phyloP scores from a whole-genome alignment of 257 asterid genomes.

The Agastache rugosa region DNA sequence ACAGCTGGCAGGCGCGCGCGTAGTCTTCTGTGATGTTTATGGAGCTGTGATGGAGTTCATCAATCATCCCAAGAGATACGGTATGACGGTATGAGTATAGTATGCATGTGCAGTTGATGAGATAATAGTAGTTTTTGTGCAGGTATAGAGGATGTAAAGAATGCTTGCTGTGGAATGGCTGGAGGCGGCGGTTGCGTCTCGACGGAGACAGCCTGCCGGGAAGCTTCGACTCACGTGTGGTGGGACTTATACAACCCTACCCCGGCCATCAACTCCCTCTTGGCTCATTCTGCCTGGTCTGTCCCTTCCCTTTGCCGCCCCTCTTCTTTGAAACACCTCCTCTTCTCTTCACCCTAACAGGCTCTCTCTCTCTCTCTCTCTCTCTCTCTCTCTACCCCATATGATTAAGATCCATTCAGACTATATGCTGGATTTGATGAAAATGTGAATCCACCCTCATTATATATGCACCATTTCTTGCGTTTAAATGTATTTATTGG shows the following conservation, averaged over 20 bases:
- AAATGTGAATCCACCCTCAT: neutral
- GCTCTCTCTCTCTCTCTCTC: constrained; percentile 1
- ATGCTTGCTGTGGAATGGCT: constrained; percentile 66
- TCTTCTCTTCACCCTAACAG: constrained; percentile 33
- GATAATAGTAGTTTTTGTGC: constrained; percentile 16
- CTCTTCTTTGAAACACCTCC: constrained; percentile 48
- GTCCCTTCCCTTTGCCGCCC: constrained; percentile 64
- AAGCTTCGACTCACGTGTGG: constrained; percentile 57
- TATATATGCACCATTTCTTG: too few relatives aligned
- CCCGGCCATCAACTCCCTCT: constrained; percentile 50
- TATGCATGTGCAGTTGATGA: neutral
- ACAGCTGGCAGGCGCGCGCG: constrained; percentile 42
- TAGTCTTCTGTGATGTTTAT: constrained; percentile 62
- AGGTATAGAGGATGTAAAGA: constrained; percentile 61
- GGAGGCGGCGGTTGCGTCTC: constrained; percentile 54
- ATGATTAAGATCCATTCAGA: neutral
- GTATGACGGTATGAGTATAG: constrained; percentile 49
- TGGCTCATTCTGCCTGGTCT: constrained; percentile 64
- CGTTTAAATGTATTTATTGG: neutral
- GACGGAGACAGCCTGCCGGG: constrained; percentile 53
- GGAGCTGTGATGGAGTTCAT: constrained; percentile 58
- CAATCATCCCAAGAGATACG: constrained; percentile 52
- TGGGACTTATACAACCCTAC: constrained; percentile 77
- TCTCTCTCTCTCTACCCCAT: neutral
- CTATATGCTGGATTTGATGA: neutral